Conservation (phyloP, 352 stramenopile species). For the Phytophthora vignae region DNA sequence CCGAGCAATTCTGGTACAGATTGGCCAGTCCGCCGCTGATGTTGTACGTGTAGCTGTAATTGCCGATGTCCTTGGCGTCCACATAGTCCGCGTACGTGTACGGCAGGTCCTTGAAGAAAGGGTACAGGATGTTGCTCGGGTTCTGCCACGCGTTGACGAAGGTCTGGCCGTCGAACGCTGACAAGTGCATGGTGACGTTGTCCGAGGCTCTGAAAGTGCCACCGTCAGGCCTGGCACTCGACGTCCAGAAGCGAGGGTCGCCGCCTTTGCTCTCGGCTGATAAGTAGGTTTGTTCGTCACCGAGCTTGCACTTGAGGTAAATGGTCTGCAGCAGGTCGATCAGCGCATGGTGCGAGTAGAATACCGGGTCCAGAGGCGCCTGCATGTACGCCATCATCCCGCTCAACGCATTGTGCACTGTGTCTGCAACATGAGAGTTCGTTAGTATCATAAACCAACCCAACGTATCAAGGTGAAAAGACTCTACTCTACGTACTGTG, state of each 20-base stretch:
- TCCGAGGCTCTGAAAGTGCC: slow-evolving; percentile 30
- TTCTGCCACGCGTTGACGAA: slow-evolving; percentile 47
- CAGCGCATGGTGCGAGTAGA: slow-evolving; percentile 59
- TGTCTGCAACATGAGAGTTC: slow-evolving; percentile 32
- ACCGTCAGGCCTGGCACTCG: slow-evolving; percentile 15
- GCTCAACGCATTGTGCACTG: slow-evolving; percentile 51
- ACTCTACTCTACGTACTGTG: slow-evolving; percentile 58
- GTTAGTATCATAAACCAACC: not conserved
- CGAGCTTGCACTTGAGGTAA: slow-evolving; percentile 66
- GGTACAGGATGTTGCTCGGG: slow-evolving; percentile 55
- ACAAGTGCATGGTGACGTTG: slow-evolving; percentile 37
- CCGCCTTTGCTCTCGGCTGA: slow-evolving; percentile 35
- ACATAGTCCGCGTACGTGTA: slow-evolving; percentile 50
- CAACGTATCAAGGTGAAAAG: not conserved
- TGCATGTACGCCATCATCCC: slow-evolving; percentile 58
- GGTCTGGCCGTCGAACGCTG: slow-evolving; percentile 21
- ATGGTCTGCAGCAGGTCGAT: slow-evolving; percentile 59
- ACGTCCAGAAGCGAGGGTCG: slow-evolving; percentile 43
- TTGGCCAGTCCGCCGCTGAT: slow-evolving; percentile 51
- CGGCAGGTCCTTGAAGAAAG: slow-evolving; percentile 73
- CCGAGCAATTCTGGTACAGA: slow-evolving; percentile 60
- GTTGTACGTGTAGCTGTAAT: slow-evolving; percentile 72
- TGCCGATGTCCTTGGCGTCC: slow-evolving; percentile 59
- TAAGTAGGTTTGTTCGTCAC: slow-evolving; percentile 31
- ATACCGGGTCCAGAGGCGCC: slow-evolving; percentile 58